phyloP scores from a whole-genome alignment of 139 green algal species.

The Haematococcus sp. region DNA sequence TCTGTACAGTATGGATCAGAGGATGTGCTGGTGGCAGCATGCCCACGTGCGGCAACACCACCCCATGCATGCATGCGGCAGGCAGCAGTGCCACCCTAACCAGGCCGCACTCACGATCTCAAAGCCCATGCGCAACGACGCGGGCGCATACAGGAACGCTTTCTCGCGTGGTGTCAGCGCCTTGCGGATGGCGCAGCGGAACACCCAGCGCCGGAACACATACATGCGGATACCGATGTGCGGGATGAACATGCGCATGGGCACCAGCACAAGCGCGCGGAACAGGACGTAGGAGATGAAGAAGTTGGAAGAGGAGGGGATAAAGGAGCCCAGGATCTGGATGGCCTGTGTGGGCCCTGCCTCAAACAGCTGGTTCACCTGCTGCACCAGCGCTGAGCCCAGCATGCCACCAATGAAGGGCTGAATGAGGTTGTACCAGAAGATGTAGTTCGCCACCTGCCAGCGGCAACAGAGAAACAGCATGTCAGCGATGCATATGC shows the following conservation, averaged over 20 bases:
- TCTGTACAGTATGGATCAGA: too few species aligned
- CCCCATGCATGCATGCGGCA: too few species aligned
- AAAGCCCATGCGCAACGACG: neutral
- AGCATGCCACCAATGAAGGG: conserved; percentile 66
- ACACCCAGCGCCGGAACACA: conserved; percentile 31
- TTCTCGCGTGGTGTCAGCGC: conserved; percentile 16
- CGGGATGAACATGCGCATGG: conserved; percentile 37
- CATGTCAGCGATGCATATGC: neutral
- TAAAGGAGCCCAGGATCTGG: conserved; percentile 61
- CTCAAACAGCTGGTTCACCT: conserved; percentile 24
- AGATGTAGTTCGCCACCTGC: conserved; percentile 12
- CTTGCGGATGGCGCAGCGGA: conserved; percentile 10
- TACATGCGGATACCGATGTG: conserved; percentile 46
- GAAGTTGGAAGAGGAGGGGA: conserved; percentile 84
- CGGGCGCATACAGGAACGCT: conserved; percentile 21
- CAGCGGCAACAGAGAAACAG: neutral
- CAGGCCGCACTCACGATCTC: neutral
- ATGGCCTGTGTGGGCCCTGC: conserved; percentile 46
- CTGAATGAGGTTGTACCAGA: conserved; percentile 9
- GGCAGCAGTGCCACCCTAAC: too few species aligned
- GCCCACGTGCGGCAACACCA: too few species aligned
- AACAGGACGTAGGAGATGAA: conserved; percentile 51
- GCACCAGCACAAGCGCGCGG: conserved; percentile 34
- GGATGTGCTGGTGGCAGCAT: too few species aligned
- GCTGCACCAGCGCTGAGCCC: conserved; percentile 21